These are phyloP conservation scores for Dissophora ornata DNA, from an alignment of 192 early-diverging fungal genomes.

Conservation along the genomic window DNA sequence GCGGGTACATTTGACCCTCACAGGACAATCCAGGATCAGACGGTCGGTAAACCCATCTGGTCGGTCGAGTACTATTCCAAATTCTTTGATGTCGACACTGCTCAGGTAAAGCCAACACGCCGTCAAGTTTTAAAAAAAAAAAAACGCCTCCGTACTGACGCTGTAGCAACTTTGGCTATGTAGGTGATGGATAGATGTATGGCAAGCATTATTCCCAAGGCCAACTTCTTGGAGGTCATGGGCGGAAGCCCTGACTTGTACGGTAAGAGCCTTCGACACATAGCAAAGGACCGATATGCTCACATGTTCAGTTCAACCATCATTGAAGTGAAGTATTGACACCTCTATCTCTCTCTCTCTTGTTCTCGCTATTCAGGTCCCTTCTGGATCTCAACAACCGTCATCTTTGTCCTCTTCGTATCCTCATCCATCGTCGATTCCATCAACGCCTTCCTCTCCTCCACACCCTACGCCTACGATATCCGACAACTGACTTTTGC, in stretches of 20 bases:
- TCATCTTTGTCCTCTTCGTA: slow-evolving; percentile 93
- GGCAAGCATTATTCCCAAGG: slow-evolving; percentile 75
- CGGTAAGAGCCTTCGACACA: slow-evolving; percentile 64
- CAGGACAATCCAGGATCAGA: slow-evolving; percentile 44
- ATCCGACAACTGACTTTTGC: slow-evolving; percentile 87
- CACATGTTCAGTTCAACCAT: slow-evolving; percentile 6
- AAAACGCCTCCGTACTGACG: neutral
- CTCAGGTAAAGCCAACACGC: slow-evolving; percentile 64
- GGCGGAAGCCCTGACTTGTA: slow-evolving; percentile 93
- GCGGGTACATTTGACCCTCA: slow-evolving; percentile 46
- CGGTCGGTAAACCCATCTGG: slow-evolving; percentile 76
- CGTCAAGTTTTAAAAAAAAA: too few species aligned
- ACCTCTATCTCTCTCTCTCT: slow-evolving; percentile 3
- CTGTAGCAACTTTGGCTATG: neutral
- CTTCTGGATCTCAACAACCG: slow-evolving; percentile 97
- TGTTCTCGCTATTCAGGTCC: slow-evolving; percentile 69
- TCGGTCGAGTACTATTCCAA: slow-evolving; percentile 91
- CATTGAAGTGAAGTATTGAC: too few species aligned
- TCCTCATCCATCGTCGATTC: slow-evolving; percentile 89
- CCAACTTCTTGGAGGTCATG: slow-evolving; percentile 85
- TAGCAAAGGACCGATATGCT: too few species aligned
- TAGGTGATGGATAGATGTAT: slow-evolving; percentile 80
- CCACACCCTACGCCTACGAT: slow-evolving; percentile 72
- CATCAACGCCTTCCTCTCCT: slow-evolving; percentile 73
- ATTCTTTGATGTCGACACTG: slow-evolving; percentile 95